These are phyloP conservation scores for Boletus rufocinnamomeus DNA, from an alignment of 768 basidiomycete species.

Conservation along the genomic window DNA sequence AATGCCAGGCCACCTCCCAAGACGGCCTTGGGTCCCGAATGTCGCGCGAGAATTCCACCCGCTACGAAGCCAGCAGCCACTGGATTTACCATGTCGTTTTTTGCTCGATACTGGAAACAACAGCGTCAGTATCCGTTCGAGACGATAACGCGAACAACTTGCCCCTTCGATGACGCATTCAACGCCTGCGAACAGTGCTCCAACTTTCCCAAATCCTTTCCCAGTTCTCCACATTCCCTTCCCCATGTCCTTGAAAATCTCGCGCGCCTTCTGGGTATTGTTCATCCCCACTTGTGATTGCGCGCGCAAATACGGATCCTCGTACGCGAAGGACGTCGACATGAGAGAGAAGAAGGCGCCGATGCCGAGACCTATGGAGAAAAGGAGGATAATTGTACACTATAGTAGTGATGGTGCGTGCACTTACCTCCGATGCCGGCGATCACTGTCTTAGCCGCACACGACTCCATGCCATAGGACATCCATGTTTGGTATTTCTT, in stretches of 20 bases:
- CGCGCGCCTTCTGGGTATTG: conserved; percentile 75
- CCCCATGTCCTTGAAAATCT: conserved; percentile 94
- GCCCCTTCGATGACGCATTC: conserved; percentile 96
- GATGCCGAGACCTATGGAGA: conserved; percentile 72
- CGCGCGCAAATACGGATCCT: conserved; percentile 82
- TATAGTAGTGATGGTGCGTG: not conserved
- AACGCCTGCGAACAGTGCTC: conserved; percentile 89
- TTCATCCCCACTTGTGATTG: conserved; percentile 57
- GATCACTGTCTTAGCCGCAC: conserved; percentile 77
- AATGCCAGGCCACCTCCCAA: conserved; percentile 90
- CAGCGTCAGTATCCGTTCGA: not conserved
- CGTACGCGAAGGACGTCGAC: conserved; percentile 93
- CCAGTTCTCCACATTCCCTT: conserved; percentile 87
- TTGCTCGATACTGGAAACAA: conserved; percentile 80
- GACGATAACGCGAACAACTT: conserved; percentile 38
- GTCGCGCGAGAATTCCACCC: conserved; percentile 85
- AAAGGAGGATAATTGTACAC: conserved; percentile 3
- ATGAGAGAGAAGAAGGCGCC: conserved; percentile 97
- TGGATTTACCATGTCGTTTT: conserved; percentile 93
- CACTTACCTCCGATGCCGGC: conserved; percentile 80
- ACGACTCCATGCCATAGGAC: conserved; percentile 77
- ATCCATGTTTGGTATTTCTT: conserved; percentile 80
- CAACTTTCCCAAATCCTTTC: conserved; percentile 93
- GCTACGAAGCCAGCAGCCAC: conserved; percentile 85
- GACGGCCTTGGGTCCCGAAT: conserved; percentile 84